A percentile compares a stretch with the other conserved stretches of the same genome.
Conservation (phyloP, 345 rosid genomes). For the Noccaea caerulescens region DNA sequence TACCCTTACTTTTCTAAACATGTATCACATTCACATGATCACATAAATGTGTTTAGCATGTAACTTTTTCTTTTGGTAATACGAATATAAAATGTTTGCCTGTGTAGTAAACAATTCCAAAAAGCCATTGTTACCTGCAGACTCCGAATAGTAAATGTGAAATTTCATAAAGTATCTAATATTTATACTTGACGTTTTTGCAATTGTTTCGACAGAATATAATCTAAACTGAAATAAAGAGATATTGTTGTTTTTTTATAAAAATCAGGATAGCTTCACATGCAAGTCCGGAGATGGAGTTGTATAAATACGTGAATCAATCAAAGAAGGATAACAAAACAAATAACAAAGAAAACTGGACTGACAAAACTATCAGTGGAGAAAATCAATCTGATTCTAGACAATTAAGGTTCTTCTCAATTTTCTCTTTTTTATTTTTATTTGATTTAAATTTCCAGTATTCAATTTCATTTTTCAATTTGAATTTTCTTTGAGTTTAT, state of each 20-base stretch:
- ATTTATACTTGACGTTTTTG: constrained; percentile 33
- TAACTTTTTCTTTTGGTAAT: neutral
- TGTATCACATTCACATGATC: constrained; percentile 16
- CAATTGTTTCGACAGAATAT: constrained; percentile 8
- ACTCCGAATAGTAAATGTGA: constrained; percentile 4
- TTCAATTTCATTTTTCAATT: neutral
- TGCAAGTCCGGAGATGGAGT: constrained; percentile 5
- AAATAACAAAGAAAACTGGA: neutral
- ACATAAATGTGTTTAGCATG: constrained; percentile 16
- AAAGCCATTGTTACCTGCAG: neutral
- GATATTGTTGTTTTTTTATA: neutral
- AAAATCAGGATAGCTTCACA: neutral
- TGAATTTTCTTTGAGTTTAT: too few relatives aligned
- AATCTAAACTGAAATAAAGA: neutral
- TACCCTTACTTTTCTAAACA: constrained; percentile 9
- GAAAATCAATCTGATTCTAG: neutral
- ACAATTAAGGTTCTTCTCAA: constrained; percentile 21
- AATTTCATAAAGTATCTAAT: constrained; percentile 3
- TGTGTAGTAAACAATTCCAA: constrained; percentile 28
- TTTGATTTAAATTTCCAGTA: neutral
- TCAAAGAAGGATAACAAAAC: constrained; percentile 9
- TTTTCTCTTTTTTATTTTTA: neutral
- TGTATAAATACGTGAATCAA: constrained; percentile 34
- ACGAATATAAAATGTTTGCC: constrained; percentile 20
- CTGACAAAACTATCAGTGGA: neutral